A percentile compares a stretch with the other conserved stretches of the same genome.
Evolutionary conservation across 176 grass and related monocot genomes (phyloP).

Genomic region (Olyra latifolia): DNA sequence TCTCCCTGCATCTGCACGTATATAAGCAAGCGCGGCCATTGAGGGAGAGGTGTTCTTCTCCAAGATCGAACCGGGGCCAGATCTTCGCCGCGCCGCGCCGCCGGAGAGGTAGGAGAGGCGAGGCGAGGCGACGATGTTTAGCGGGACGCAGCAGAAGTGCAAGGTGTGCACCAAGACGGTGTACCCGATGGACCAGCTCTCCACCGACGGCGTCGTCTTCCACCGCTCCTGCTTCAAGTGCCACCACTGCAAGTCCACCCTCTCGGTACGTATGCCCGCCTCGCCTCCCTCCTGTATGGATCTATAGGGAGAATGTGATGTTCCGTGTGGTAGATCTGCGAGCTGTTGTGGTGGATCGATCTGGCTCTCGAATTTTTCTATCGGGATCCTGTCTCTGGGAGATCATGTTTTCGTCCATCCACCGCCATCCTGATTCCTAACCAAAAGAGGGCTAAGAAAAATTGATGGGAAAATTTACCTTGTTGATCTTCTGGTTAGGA

Average conservation of each 20-base stretch:
- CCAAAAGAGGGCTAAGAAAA: neutral
- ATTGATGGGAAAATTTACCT: neutral
- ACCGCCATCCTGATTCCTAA: no score
- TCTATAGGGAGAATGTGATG: conserved; percentile 18
- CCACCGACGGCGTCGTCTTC: conserved; percentile 63
- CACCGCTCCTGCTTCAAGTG: conserved; percentile 95
- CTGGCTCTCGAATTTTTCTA: neutral
- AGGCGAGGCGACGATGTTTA: conserved; percentile 37
- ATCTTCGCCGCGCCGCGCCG: conserved; percentile 21
- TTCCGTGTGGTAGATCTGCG: conserved; percentile 27
- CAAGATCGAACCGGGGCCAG: conserved; percentile 23
- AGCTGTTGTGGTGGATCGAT: conserved; percentile 14
- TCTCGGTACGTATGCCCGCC: conserved; percentile 50
- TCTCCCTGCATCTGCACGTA: conserved; percentile 4
- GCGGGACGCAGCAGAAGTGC: conserved; percentile 83
- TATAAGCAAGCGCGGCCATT: conserved; percentile 32
- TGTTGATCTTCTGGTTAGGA: neutral
- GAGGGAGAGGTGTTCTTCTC: conserved; percentile 1
- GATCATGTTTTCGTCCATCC: neutral
- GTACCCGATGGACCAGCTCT: conserved; percentile 92
- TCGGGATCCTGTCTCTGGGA: neutral
- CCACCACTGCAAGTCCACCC: conserved; percentile 90
- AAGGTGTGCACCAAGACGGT: conserved; percentile 91
- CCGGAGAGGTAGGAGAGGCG: neutral
- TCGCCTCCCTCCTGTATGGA: neutral